Percentiles rank a stretch among this genome's conserved stretches.
Evolutionary conservation across 2,329 filamentous ascomycete species (phyloP).

Genomic region (Nannizzia gypsea): DNA sequence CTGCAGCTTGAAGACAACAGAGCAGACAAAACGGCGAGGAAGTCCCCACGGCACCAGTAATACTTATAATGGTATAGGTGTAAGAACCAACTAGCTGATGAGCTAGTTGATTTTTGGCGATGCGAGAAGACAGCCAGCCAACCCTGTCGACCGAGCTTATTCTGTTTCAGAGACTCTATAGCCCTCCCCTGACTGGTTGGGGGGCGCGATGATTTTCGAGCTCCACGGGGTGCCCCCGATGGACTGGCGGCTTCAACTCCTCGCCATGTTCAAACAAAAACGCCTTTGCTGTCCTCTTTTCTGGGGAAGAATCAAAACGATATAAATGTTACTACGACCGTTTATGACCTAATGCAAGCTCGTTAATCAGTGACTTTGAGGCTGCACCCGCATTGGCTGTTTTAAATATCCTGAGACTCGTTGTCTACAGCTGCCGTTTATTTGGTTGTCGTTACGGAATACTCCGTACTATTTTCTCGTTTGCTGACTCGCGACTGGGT

Average conservation of each 20-base stretch:
- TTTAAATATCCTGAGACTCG: neutral
- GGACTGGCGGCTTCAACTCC: neutral
- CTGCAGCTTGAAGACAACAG: too few relatives aligned
- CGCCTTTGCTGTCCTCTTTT: neutral
- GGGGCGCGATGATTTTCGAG: neutral
- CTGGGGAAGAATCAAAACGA: neutral
- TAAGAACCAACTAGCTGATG: neutral
- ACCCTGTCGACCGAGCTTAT: conserved; percentile 1
- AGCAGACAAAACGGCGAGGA: too few relatives aligned
- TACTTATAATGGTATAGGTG: too few relatives aligned
- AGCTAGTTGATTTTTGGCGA: neutral
- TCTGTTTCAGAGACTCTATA: neutral
- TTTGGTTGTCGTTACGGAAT: too few relatives aligned
- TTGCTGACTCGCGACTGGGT: neutral
- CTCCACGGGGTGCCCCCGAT: neutral
- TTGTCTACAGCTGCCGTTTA: neutral
- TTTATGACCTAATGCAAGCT: neutral
- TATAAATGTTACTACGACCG: neutral
- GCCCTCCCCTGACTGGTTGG: neutral
- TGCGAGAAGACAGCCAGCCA: neutral
- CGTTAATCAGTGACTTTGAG: neutral
- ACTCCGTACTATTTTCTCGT: too few relatives aligned
- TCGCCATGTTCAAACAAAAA: neutral
- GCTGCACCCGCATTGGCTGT: neutral
- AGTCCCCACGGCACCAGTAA: too few relatives aligned